A percentile compares a stretch with the other conserved stretches of the same genome.
Evolutionary conservation across 345 rosid species (phyloP).

Genomic region (Clarkia xantiana): DNA sequence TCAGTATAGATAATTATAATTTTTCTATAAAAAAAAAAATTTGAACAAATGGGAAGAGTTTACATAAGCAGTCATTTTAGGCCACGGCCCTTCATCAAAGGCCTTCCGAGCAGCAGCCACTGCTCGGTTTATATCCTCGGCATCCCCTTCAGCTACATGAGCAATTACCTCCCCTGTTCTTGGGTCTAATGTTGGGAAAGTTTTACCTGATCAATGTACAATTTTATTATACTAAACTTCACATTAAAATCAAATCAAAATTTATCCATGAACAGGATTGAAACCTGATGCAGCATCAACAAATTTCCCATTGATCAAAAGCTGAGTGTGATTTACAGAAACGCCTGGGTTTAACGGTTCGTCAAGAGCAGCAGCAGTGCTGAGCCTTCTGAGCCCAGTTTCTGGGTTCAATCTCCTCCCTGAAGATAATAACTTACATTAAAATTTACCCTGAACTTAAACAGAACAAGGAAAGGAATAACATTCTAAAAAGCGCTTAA

Average conservation of each 20-base stretch:
- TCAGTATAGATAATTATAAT: not conserved
- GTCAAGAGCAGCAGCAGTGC: conserved; percentile 43
- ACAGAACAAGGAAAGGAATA: too few relatives aligned
- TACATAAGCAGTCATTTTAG: conserved; percentile 34
- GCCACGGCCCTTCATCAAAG: conserved; percentile 53
- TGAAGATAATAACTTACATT: conserved; percentile 14
- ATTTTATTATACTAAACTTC: too few relatives aligned
- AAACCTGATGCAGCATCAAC: conserved; percentile 83
- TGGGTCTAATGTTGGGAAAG: conserved; percentile 35
- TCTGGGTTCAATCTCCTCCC: conserved; percentile 24
- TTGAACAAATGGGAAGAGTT: not conserved
- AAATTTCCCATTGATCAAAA: conserved; percentile 58
- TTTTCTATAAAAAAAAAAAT: not conserved
- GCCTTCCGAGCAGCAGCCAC: conserved; percentile 44
- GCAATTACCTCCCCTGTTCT: conserved; percentile 38
- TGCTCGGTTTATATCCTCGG: conserved; percentile 36
- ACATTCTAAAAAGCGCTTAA: too few relatives aligned
- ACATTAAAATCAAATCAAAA: too few relatives aligned
- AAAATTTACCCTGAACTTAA: not conserved
- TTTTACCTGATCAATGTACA: conserved; percentile 19
- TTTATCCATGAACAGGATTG: not conserved
- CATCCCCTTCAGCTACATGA: conserved; percentile 39
- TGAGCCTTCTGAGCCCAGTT: conserved; percentile 29
- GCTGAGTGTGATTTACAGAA: conserved; percentile 42
- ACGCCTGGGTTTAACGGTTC: conserved; percentile 51